Conservation (phyloP, 176 grass and related monocot species). For the Hsuehochloa calcarea region DNA sequence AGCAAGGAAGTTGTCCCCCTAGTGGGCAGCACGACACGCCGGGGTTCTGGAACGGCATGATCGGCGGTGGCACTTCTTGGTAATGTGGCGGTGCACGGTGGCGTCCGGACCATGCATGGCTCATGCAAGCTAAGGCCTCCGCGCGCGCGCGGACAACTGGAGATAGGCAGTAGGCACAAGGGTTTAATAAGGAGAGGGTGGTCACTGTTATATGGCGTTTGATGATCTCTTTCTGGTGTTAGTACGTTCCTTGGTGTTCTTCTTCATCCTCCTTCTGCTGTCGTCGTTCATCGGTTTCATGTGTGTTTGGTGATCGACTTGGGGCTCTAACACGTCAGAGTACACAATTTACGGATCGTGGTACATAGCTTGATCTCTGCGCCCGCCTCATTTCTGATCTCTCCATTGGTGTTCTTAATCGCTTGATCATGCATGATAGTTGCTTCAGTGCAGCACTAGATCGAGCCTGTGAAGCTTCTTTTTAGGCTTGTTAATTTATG, state of each 20-base stretch:
- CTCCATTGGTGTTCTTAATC: neutral
- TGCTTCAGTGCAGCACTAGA: neutral
- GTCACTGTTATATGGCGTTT: slow-evolving; percentile 39
- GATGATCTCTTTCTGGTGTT: slow-evolving; percentile 42
- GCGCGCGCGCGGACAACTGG: slow-evolving; percentile 8
- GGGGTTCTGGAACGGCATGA: slow-evolving; percentile 63
- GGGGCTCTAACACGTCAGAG: slow-evolving; percentile 49
- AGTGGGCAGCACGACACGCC: slow-evolving; percentile 38
- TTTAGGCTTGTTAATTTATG: slow-evolving; percentile 20
- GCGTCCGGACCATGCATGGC: slow-evolving; percentile 40
- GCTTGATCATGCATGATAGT: neutral
- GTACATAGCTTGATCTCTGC: slow-evolving; percentile 21
- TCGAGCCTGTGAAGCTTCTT: slow-evolving; percentile 37
- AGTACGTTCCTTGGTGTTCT: slow-evolving; percentile 36
- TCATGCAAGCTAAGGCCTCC: slow-evolving; percentile 21
- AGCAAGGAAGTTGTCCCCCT: slow-evolving; percentile 17
- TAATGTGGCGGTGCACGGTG: slow-evolving; percentile 30
- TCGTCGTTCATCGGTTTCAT: slow-evolving; percentile 20
- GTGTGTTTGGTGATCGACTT: slow-evolving; percentile 37
- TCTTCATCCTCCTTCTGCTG: neutral
- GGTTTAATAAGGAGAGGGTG: slow-evolving; percentile 47
- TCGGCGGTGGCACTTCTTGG: slow-evolving; percentile 67
- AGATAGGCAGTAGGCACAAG: slow-evolving; percentile 29
- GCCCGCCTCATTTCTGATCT: slow-evolving; percentile 16
- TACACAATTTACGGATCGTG: slow-evolving; percentile 25